Conservation (phyloP, 2,329 filamentous ascomycete genomes). For the Aspergillus sp. region DNA sequence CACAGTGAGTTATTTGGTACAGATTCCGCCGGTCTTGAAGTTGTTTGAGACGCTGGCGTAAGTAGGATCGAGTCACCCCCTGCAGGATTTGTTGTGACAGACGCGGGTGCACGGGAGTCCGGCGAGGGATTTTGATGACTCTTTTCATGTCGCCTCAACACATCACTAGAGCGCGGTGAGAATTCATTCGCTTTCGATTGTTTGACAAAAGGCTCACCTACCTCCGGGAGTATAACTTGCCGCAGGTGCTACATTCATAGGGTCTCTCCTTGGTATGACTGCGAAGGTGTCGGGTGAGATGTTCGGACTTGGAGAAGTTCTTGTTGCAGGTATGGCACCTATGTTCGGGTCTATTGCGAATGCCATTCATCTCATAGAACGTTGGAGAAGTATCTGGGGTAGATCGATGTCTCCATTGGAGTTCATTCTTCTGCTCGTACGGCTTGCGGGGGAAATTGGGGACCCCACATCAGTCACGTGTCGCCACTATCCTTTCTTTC, state of each 20-base stretch:
- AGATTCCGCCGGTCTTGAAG: not conserved
- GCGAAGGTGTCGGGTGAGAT: conserved; percentile 65
- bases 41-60: not conserved
- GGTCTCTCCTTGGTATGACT: conserved; percentile 93
- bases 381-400: not conserved
- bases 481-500: too few relatives aligned
- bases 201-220: not conserved
- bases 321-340: conserved; percentile 9
- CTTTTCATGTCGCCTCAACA: conserved; percentile 14
- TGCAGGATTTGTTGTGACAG: not conserved
- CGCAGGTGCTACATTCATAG: conserved; percentile 38
- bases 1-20: not conserved
- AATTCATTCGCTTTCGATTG: not conserved
- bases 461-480: not conserved
- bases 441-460: not conserved
- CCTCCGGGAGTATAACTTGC: conserved; percentile 20
- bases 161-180: conserved; percentile 9
- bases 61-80: not conserved
- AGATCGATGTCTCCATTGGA: not conserved
- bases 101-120: not conserved
- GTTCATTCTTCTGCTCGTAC: not conserved
- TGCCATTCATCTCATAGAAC: not conserved
- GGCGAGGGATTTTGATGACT: conserved; percentile 7
- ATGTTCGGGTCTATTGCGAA: not conserved
- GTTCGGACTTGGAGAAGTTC: conserved; percentile 20